Percentiles rank a stretch among this genome's conserved stretches.
phyloP scores from a whole-genome alignment of 1,284 basidiomycete genomes.

The Ganoderma resinaceum region DNA sequence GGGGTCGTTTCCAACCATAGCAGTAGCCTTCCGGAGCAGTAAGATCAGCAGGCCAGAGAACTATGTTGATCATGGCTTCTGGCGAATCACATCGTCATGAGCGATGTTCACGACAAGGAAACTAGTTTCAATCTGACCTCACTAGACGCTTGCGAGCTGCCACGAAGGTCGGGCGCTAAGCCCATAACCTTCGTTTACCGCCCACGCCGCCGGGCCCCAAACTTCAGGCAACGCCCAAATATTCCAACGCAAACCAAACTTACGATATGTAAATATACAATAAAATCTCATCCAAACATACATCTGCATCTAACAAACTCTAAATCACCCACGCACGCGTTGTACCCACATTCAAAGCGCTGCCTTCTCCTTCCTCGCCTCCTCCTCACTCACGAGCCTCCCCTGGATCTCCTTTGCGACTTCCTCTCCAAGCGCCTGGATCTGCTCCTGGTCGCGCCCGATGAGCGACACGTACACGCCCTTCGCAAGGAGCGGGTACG shows the following conservation, averaged over 20 bases:
- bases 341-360: slow-evolving; percentile 24
- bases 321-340: background rate
- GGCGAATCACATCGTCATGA: background rate
- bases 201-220: too few species aligned
- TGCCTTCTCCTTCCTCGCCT: slow-evolving; percentile 47
- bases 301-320: background rate
- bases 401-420: slow-evolving; percentile 68
- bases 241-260: background rate
- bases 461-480: slow-evolving; percentile 85
- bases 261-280: background rate
- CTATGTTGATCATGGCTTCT: background rate
- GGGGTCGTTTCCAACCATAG: slow-evolving; percentile 36
- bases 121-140: too few species aligned
- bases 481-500: slow-evolving; percentile 72
- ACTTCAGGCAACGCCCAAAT: too few species aligned
- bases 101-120: too few species aligned
- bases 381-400: slow-evolving; percentile 65
- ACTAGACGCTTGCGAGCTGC: too few species aligned
- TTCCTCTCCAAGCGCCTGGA: slow-evolving; percentile 69
- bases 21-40: slow-evolving; percentile 22
- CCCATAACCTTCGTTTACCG: too few species aligned
- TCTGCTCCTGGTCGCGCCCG: slow-evolving; percentile 65
- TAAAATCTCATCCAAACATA: background rate
- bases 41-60: slow-evolving; percentile 33
- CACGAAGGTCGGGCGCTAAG: too few species aligned